Evolutionary conservation across 2,329 filamentous ascomycete genomes (phyloP).

Genomic region (Aspergillus sp.): DNA sequence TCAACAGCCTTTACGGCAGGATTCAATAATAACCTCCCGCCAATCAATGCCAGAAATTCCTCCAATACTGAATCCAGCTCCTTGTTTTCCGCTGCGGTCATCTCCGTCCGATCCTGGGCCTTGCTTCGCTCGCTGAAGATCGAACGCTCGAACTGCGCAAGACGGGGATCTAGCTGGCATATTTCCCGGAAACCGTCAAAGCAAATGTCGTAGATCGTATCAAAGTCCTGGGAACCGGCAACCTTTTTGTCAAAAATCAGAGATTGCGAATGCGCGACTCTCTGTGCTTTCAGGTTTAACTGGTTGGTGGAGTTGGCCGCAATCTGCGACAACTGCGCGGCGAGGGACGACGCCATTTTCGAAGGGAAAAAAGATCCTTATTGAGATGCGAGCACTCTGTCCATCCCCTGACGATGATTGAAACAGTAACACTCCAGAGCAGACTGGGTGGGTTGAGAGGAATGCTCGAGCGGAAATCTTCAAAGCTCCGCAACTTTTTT

Average conservation of each 20-base stretch:
- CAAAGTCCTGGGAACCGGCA: constrained; percentile 84
- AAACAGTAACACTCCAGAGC: background rate
- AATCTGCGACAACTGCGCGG: constrained; percentile 91
- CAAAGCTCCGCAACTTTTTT: constrained; percentile 34
- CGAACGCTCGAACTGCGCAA: constrained; percentile 69
- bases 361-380: constrained; percentile 13
- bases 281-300: constrained; percentile 90
- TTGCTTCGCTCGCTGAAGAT: constrained; percentile 95
- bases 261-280: constrained; percentile 87
- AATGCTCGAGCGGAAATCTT: constrained; percentile 16
- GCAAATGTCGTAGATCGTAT: constrained; percentile 83
- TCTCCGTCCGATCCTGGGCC: constrained; percentile 78
- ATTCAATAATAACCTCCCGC: constrained; percentile 74
- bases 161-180: constrained; percentile 80
- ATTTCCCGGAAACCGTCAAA: constrained; percentile 87
- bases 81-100: constrained; percentile 77
- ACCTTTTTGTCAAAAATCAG: constrained; percentile 86
- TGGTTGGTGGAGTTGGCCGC: constrained; percentile 86
- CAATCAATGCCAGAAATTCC: constrained; percentile 77
- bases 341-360: constrained; percentile 79
- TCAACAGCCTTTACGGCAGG: constrained; percentile 89
- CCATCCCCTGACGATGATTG: constrained; percentile 21
- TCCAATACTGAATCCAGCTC: constrained; percentile 77
- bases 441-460: constrained; percentile 10
- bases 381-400: constrained; percentile 12